Percentiles rank a stretch among this genome's conserved stretches.
These are phyloP conservation scores for Blastocladiella britannica DNA, from an alignment of 192 early-diverging fungal genomes.

Conservation along the genomic window DNA sequence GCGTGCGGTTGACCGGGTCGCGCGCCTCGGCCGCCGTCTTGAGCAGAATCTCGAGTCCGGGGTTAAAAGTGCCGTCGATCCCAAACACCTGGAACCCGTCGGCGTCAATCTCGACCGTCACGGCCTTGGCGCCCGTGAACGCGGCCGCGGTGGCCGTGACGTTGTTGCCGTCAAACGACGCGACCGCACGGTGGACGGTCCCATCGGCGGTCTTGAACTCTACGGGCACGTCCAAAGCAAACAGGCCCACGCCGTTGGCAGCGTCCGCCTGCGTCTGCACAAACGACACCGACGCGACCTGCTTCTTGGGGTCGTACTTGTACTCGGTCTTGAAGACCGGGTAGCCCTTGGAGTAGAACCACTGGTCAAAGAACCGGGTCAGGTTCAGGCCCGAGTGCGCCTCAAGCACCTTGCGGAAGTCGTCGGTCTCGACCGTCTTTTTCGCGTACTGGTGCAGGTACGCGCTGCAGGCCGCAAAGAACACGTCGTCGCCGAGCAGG, in stretches of 20 bases:
- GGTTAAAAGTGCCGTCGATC: slow-evolving; percentile 11
- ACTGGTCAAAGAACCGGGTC: slow-evolving; percentile 43
- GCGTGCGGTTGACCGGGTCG: neutral
- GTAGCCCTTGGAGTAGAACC: slow-evolving; percentile 42
- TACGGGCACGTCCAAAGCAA: slow-evolving; percentile 19
- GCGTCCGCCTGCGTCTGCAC: slow-evolving; percentile 23
- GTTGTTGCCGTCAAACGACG: slow-evolving; percentile 11
- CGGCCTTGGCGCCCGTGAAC: slow-evolving; percentile 9
- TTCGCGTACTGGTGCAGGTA: slow-evolving; percentile 17
- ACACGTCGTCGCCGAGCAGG: slow-evolving; percentile 21
- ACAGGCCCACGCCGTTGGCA: slow-evolving; percentile 15
- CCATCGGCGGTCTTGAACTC: slow-evolving; percentile 19
- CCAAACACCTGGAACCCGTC: slow-evolving; percentile 16
- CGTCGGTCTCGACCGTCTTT: slow-evolving; percentile 24
- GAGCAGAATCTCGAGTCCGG: slow-evolving; percentile 17
- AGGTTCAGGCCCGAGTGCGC: slow-evolving; percentile 31
- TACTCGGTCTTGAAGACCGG: slow-evolving; percentile 28
- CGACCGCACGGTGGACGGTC: slow-evolving; percentile 10
- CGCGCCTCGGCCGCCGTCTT: slow-evolving; percentile 14
- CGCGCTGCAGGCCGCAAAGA: slow-evolving; percentile 20
- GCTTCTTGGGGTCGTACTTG: slow-evolving; percentile 32
- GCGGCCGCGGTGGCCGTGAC: slow-evolving; percentile 11
- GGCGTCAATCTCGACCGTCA: slow-evolving; percentile 22
- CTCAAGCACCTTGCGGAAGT: slow-evolving; percentile 26
- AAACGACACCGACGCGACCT: slow-evolving; percentile 29